A percentile compares a stretch with the other conserved stretches of the same genome.
These are phyloP conservation scores for Glarea lozoyensis DNA, from an alignment of 495 filamentous ascomycete species.

Conservation along the genomic window DNA sequence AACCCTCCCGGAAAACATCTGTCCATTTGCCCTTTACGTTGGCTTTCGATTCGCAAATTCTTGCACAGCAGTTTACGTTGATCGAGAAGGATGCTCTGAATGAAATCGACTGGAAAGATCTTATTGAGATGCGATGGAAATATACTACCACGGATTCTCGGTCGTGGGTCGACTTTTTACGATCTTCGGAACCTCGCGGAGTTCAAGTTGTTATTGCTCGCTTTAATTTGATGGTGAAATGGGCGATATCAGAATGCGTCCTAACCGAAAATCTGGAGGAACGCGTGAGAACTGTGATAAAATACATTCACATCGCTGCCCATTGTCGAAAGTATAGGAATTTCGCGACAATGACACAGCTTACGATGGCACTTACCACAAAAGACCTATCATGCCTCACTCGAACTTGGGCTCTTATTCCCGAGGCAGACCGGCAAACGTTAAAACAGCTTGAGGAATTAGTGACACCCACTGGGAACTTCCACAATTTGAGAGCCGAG, in stretches of 20 bases:
- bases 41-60: slow-evolving; percentile 77
- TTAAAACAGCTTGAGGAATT: slow-evolving; percentile 76
- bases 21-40: slow-evolving; percentile 84
- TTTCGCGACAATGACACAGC: slow-evolving; percentile 93
- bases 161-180: slow-evolving; percentile 91
- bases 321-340: slow-evolving; percentile 83
- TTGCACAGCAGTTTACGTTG: slow-evolving; percentile 91
- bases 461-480: slow-evolving; percentile 83
- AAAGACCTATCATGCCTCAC: slow-evolving; percentile 69
- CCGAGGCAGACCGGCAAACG: slow-evolving; percentile 56
- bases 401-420: slow-evolving; percentile 75
- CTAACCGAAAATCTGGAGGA: slow-evolving; percentile 77
- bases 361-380: slow-evolving; percentile 82
- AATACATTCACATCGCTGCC: slow-evolving; percentile 85
- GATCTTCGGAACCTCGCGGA: slow-evolving; percentile 69
- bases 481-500: slow-evolving; percentile 77
- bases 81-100: slow-evolving; percentile 94
- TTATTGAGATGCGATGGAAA: slow-evolving; percentile 90
- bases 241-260: slow-evolving; percentile 86
- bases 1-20: slow-evolving; percentile 21
- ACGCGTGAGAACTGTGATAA: slow-evolving; percentile 73
- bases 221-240: slow-evolving; percentile 97
- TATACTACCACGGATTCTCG: slow-evolving; percentile 52
- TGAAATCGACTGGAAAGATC: slow-evolving; percentile 95
- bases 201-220: slow-evolving; percentile 94